phyloP scores from a whole-genome alignment of 1,284 basidiomycete genomes.

The Pseudozyma hubeiensis region DNA sequence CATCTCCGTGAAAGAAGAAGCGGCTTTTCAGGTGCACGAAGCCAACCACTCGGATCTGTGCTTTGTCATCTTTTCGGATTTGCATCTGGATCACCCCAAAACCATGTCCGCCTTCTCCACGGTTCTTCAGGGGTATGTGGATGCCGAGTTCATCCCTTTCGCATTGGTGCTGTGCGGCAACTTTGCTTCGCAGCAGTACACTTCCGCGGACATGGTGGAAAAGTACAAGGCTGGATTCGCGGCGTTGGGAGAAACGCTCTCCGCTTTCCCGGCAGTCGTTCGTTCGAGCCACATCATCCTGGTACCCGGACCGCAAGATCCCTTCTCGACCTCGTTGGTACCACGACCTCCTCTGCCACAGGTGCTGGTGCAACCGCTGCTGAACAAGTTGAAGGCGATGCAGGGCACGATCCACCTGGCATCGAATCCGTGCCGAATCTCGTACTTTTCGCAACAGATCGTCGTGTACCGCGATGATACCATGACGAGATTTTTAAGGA shows the following conservation, averaged over 20 bases:
- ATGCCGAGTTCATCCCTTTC: slow-evolving; percentile 81
- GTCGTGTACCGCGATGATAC: slow-evolving; percentile 92
- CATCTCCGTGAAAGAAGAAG: slow-evolving; percentile 91
- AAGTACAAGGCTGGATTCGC: slow-evolving; percentile 75
- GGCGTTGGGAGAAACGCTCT: slow-evolving; percentile 83
- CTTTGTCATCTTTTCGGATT: slow-evolving; percentile 91
- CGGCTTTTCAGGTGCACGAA: slow-evolving; percentile 70
- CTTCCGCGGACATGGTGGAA: slow-evolving; percentile 81
- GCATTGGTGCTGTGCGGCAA: slow-evolving; percentile 94
- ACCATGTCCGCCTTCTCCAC: slow-evolving; percentile 82
- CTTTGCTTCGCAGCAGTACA: slow-evolving; percentile 82
- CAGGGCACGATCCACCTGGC: slow-evolving; percentile 73
- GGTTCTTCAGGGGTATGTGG: slow-evolving; percentile 91
- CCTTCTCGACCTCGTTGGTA: slow-evolving; percentile 76
- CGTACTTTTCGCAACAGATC: slow-evolving; percentile 95
- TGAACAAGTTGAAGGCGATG: slow-evolving; percentile 31
- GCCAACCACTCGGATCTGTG: slow-evolving; percentile 72
- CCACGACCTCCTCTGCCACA: slow-evolving; percentile 75
- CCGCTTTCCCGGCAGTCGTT: slow-evolving; percentile 81
- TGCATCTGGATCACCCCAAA: slow-evolving; percentile 89
- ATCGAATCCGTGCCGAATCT: slow-evolving; percentile 92
- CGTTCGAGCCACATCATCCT: slow-evolving; percentile 88
- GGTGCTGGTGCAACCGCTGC: slow-evolving; percentile 74
- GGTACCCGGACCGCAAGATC: slow-evolving; percentile 91
- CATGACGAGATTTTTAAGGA: slow-evolving; percentile 93